A percentile compares a stretch with the other conserved stretches of the same genome.
phyloP scores from a whole-genome alignment of 768 basidiomycete species.

The Grammothele lineata region DNA sequence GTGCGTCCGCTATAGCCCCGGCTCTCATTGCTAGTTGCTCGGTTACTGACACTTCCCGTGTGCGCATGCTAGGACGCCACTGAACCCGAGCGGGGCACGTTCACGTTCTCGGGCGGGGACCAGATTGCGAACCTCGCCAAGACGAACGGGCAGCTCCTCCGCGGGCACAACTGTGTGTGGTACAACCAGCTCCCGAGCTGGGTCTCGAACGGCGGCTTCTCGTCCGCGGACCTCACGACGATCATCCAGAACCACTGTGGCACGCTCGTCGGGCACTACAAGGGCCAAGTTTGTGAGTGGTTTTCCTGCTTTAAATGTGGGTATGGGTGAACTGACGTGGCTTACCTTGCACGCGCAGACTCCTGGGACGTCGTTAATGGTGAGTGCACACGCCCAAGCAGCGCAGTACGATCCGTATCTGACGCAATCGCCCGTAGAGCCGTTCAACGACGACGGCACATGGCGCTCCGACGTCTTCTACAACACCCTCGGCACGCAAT shows the following conservation, averaged over 20 bases:
- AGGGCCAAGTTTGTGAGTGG: conserved; percentile 32
- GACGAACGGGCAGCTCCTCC: conserved; percentile 42
- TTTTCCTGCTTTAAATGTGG: neutral
- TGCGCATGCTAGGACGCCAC: conserved; percentile 50
- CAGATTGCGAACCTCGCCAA: conserved; percentile 40
- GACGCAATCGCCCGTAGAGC: no score
- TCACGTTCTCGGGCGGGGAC: conserved; percentile 44
- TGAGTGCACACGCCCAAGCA: conserved; percentile 12
- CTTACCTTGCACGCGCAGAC: conserved; percentile 29
- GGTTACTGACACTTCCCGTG: no score
- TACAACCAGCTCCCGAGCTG: conserved; percentile 40
- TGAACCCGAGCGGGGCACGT: conserved; percentile 43
- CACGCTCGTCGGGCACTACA: conserved; percentile 35
- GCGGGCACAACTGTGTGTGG: conserved; percentile 43
- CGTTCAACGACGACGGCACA: conserved; percentile 60
- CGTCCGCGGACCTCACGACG: conserved; percentile 26
- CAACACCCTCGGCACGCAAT: conserved; percentile 44
- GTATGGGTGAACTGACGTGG: neutral
- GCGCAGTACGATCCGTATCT: conserved; percentile 1
- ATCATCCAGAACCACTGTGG: conserved; percentile 32
- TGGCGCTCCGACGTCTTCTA: conserved; percentile 51
- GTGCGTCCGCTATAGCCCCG: no score
- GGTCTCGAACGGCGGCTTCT: conserved; percentile 30
- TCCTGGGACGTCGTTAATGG: conserved; percentile 54
- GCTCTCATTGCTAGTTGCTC: no score